Evolutionary conservation across 768 basidiomycete species (phyloP).

Genomic region (Thelephora ganbajun): DNA sequence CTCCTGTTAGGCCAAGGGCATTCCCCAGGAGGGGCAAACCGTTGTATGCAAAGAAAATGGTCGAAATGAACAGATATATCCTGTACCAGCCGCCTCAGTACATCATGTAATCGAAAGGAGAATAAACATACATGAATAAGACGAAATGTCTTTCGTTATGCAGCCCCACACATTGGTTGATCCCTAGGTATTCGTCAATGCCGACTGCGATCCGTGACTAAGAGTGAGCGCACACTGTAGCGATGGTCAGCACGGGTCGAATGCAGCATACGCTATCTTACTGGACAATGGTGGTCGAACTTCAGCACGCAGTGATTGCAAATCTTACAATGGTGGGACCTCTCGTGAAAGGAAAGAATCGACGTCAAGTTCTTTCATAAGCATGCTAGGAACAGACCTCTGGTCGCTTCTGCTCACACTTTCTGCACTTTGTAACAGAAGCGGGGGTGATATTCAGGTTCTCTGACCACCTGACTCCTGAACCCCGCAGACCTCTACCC

Average conservation of each 20-base stretch:
- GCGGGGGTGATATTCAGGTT: constrained; percentile 39
- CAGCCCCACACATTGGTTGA: constrained; percentile 94
- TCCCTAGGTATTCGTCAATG: constrained; percentile 38
- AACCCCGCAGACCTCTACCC: constrained; percentile 13
- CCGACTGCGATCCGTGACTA: constrained; percentile 1
- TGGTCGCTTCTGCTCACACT: constrained; percentile 56
- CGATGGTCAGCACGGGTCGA: constrained; percentile 14
- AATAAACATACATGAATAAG: constrained; percentile 66
- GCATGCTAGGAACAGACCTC: constrained; percentile 40
- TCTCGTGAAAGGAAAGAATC: constrained; percentile 25
- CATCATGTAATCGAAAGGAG: not conserved
- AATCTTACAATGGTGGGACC: constrained; percentile 86
- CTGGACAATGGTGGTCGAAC: constrained; percentile 86
- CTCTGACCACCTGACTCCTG: constrained; percentile 37
- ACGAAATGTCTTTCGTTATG: constrained; percentile 95
- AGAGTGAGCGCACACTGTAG: not conserved
- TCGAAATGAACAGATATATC: constrained; percentile 65
- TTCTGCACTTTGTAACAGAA: constrained; percentile 44
- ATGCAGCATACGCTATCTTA: constrained; percentile 13
- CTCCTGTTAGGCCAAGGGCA: constrained; percentile 39
- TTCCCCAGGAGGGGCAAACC: constrained; percentile 51
- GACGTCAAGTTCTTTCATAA: not conserved
- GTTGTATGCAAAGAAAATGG: constrained; percentile 41
- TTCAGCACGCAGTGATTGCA: constrained; percentile 85
- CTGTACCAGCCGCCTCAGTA: constrained; percentile 22